A percentile compares a stretch with the other conserved stretches of the same genome.
These are phyloP conservation scores for Ceratocystis alfenasii DNA, from an alignment of 2,329 filamentous ascomycete species.

Conservation along the genomic window DNA sequence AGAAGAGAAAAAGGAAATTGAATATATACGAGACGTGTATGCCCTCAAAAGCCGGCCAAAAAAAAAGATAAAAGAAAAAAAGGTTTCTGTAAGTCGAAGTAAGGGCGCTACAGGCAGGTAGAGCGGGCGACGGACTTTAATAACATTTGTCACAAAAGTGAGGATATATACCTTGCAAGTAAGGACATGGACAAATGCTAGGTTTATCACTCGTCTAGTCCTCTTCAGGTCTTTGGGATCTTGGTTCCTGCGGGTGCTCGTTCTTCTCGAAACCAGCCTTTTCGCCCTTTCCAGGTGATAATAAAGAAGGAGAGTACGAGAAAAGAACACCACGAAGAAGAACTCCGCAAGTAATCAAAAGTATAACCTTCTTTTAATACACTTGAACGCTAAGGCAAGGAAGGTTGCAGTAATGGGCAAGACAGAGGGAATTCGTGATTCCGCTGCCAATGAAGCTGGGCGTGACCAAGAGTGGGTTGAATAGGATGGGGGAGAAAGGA, in stretches of 20 bases:
- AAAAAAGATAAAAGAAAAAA: background rate
- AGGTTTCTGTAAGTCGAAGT: background rate
- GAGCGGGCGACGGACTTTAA: background rate
- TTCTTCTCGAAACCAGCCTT: background rate
- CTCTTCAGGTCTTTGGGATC: background rate
- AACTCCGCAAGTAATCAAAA: too few relatives aligned
- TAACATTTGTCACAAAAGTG: constrained; percentile 2
- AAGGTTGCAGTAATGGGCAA: background rate
- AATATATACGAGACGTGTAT: background rate
- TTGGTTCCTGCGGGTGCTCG: background rate
- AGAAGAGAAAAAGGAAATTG: background rate
- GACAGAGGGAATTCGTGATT: background rate
- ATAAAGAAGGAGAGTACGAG: background rate
- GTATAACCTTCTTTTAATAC: too few relatives aligned
- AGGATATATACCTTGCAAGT: constrained; percentile 4
- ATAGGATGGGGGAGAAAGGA: background rate
- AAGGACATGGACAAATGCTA: constrained; percentile 3
- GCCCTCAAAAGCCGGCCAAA: background rate
- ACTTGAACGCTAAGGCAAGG: background rate
- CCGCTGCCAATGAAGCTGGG: constrained; percentile 5
- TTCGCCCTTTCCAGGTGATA: background rate
- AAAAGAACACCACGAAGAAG: background rate
- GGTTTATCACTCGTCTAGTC: background rate
- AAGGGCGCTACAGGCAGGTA: background rate
- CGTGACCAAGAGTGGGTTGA: background rate